Conservation (phyloP, 2,329 filamentous ascomycete species). For the Cladosporium oxysporum region DNA sequence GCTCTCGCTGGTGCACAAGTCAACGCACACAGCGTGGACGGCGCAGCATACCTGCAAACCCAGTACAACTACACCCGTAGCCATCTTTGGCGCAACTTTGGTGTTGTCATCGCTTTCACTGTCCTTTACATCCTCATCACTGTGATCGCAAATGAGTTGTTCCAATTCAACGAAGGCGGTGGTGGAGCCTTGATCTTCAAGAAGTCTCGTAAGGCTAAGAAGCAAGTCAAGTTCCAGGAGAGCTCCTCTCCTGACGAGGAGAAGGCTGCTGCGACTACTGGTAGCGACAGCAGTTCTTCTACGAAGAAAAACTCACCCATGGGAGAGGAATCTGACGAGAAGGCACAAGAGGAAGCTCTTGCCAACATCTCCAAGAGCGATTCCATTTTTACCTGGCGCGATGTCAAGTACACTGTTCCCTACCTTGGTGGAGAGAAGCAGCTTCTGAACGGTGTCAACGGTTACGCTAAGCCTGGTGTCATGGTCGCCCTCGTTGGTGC, state of each 20-base stretch:
- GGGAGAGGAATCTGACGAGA: slow-evolving; percentile 29
- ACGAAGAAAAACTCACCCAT: slow-evolving; percentile 33
- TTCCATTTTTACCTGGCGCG: slow-evolving; percentile 69
- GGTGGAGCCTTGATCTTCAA: slow-evolving; percentile 74
- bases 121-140: slow-evolving; percentile 74
- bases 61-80: slow-evolving; percentile 59
- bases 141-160: slow-evolving; percentile 66
- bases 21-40: slow-evolving; percentile 54
- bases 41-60: slow-evolving; percentile 55
- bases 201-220: slow-evolving; percentile 64
- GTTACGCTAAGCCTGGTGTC: slow-evolving; percentile 76
- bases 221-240: slow-evolving; percentile 51
- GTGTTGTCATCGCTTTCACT: slow-evolving; percentile 73
- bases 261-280: slow-evolving; percentile 43
- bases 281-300: slow-evolving; percentile 36
- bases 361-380: slow-evolving; percentile 58
- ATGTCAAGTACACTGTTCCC: slow-evolving; percentile 72
- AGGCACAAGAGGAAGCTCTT: slow-evolving; percentile 45
- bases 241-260: slow-evolving; percentile 58
- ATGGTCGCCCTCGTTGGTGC: slow-evolving; percentile 82
- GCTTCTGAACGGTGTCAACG: slow-evolving; percentile 69
- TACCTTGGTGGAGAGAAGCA: slow-evolving; percentile 64
- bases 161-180: slow-evolving; percentile 62
- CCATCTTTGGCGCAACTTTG: slow-evolving; percentile 73
- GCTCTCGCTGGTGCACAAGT: slow-evolving; percentile 59